These are phyloP conservation scores for Bolboschoenus planiculmis DNA, from an alignment of 176 grass and related monocot species.

Conservation along the genomic window DNA sequence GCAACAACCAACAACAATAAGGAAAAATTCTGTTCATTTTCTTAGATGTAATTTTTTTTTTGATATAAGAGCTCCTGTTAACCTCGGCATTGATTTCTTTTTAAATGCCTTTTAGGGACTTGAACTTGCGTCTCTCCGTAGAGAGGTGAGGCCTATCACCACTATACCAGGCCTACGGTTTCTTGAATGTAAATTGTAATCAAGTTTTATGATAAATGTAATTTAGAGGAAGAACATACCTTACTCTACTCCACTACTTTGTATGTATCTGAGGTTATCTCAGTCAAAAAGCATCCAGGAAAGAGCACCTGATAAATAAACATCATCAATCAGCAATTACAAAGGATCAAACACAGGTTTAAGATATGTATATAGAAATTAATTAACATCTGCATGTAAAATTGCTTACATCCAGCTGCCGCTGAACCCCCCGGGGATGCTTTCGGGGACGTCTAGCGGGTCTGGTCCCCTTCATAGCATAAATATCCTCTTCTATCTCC, in stretches of 20 bases:
- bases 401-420: constrained; percentile 5
- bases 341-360: not conserved
- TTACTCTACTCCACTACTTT: constrained; percentile 17
- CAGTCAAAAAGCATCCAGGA: constrained; percentile 17
- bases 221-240: not conserved
- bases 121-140: too few species aligned
- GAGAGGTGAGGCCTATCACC: too few species aligned
- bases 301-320: constrained; percentile 5
- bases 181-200: not conserved
- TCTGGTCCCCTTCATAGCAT: constrained; percentile 15
- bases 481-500: constrained; percentile 24
- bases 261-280: constrained; percentile 19
- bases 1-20: not conserved
- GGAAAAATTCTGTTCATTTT: not conserved
- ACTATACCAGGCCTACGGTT: too few species aligned
- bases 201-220: not conserved
- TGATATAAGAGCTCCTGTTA: too few species aligned
- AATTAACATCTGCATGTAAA: not conserved
- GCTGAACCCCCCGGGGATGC: not conserved
- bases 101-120: too few species aligned
- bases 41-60: too few species aligned
- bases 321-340: not conserved
- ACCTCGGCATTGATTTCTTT: too few species aligned
- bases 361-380: not conserved
- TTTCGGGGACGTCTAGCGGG: constrained; percentile 8